Evolutionary conservation across 1,139 yeast species (phyloP).

Genomic region (Candida sanyaensis): DNA sequence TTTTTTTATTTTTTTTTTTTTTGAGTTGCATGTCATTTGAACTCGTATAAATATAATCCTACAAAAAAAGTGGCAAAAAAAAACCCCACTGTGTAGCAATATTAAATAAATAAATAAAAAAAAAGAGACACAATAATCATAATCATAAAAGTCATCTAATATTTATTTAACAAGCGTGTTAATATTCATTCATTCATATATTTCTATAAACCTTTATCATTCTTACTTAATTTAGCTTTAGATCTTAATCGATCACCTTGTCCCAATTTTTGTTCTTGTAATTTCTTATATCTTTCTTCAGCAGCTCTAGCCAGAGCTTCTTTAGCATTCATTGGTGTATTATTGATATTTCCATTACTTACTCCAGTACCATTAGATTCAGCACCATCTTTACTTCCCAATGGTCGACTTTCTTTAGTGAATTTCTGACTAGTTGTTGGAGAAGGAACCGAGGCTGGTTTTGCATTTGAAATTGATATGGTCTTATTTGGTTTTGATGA

Average conservation of each 20-base stretch:
- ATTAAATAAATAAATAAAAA: neutral
- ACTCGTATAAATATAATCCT: neutral
- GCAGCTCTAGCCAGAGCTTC: conserved; percentile 15
- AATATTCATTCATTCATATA: no score
- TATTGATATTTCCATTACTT: neutral
- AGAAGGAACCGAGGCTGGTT: neutral
- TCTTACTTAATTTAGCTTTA: conserved; percentile 10
- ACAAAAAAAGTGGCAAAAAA: neutral
- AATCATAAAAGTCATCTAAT: neutral
- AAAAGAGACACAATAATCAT: neutral
- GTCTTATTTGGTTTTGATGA: neutral
- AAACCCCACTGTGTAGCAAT: no score
- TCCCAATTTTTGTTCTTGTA: conserved; percentile 11
- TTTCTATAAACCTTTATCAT: conserved; percentile 4
- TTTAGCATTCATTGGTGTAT: conserved; percentile 6
- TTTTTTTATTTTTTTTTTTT: neutral
- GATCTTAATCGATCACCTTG: conserved; percentile 9
- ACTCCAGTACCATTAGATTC: neutral
- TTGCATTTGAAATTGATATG: neutral
- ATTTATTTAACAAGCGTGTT: no score
- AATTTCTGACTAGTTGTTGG: neutral
- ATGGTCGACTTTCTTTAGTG: conserved; percentile 3
- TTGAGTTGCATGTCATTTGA: no score
- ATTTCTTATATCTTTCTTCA: conserved; percentile 12
- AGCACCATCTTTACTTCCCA: conserved; percentile 6